Base-by-base conservation (phyloP, 2,329 filamentous ascomycete species). In the Dactylellina sp. region DNA sequence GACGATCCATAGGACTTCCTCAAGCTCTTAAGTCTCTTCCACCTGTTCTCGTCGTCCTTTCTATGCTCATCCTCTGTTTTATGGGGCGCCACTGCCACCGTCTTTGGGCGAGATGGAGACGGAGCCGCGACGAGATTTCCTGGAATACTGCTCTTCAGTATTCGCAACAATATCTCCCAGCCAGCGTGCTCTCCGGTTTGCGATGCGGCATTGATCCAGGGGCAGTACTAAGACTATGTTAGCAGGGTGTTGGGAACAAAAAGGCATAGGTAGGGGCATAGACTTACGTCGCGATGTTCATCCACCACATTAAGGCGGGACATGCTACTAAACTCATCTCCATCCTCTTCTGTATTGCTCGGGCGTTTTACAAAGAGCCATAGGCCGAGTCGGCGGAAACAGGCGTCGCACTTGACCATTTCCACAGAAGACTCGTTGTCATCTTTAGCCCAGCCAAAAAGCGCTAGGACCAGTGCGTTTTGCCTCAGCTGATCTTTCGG, bases 281-380 rank as follows among this genome's bases (percentile, higher is more conserved):
- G 35, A 72, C 60, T 50, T 76, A 78, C 77, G 78, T 92, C 91
- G 75, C 92, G 87, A 80, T 95, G 91, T 80, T 93, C 90, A 3
- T 85, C 85, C 1, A 89, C 81, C 2, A 88, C 87, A 78, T 94
- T 89, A 0, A 95, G 84, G 64, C 86, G 84, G 76, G 87, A 86
- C 84, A 91, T 89, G 0, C 86, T 85, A 1, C 88, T 86, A 0
- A 86, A 85, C 2, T 86, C 84, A 9, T 89, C 81, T 7, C 88
- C 82, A 37, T 84, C 81, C 0, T 84, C 84, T 14, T 82, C 81
- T 0, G 83, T 82, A 68, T 87, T 85, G 28, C 90, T 86, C 78
- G 87, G 86, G 81, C 89, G 93, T 80, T 89, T 89, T 79, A 89
- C 90, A 80, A 96, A 98, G 84, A 99, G 90, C 95, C 95, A 99